Base-by-base conservation (phyloP, 768 basidiomycete species). In the Fomitopsis pulvina region DNA sequence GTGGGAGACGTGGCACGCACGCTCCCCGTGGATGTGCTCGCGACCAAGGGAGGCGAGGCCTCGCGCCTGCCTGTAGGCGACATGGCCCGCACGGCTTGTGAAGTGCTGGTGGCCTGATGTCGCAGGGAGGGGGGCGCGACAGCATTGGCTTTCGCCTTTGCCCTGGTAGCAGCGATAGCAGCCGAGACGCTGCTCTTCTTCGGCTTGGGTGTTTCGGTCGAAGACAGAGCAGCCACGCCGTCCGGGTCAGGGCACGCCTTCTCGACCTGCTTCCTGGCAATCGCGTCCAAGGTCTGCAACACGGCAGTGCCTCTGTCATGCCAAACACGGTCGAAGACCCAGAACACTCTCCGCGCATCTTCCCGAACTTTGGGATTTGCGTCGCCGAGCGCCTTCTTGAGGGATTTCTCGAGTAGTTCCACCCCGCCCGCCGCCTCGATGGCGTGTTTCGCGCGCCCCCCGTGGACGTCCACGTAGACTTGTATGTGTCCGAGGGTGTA, bases 171-270 rank as follows among this genome's bases (percentile, higher is more conserved):
- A 34, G 92, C 92, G 58, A 94, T 88, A 21, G 89, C 81, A 8
- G 92, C 88, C 34, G 88, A 85, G 48, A 93, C 73, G 51, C 88
- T 90, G 40, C 79, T 80, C 66, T 92, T 92, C 70, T 92, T 92
- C 47, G 66, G 65, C 47, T 64, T 68, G 45, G 78, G 79, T 14
- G 85, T 79, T 2, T 77, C 73, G 26, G 75, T 68, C 22, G 73
- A 61, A 0, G 72, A 57, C 30, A 60, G 61, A 22, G 61, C 55
- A 11, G 68, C 68, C 18, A 73, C 56, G 10, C 48, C 62, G 34
- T 71, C 69, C 4, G 79, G 78, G 58, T 79, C 71, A 1, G 92
- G 90, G 56, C 91, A 90, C 2, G 71, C 80, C 68, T 87, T 94
- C 62, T 96, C 92, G 27, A 98, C 68, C 66, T 92, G 86, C 67